Base-by-base conservation (phyloP, 495 filamentous ascomycete genomes). In the Xylaria scruposa region DNA sequence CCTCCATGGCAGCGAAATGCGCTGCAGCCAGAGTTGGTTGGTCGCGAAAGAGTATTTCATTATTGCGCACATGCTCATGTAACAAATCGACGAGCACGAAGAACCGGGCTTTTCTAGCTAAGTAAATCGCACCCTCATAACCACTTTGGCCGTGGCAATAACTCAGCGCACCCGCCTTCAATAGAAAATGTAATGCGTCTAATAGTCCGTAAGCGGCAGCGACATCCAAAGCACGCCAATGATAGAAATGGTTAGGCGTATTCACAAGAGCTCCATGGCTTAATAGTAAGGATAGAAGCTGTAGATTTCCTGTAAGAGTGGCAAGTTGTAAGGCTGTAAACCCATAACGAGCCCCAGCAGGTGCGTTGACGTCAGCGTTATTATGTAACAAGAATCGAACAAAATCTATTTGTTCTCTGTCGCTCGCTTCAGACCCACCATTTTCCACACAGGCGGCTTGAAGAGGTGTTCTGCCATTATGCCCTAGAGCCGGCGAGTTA, bases 181-280 rank as follows among this genome's bases (percentile, higher is more conserved):
- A 62, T 21, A 76, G 60, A 38, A 72, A 59, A 19, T 76, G 17
- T 12, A 73, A 46, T 66, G 69, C 60, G 15, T 76, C 74, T 49
- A 76, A 40, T 66, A 77, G 70, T 21, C 67, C 68, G 4, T 24
- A 0, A 9, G 0, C 0, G 54, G 70, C 71, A 70, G 73, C 72
- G 56, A n/a, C n/a, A n/a, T n/a, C n/a, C n/a, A n/a, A n/a, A n/a
- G n/a, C n/a, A n/a, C n/a, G n/a, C n/a, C n/a, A n/a, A n/a, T n/a
- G n/a, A n/a, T n/a, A n/a, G n/a, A n/a, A n/a, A 19, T 19, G 7
- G 56, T n/a, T 60, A 3, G 29, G 36, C 10, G 15, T 58, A 42
- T 79, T 80, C 5, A 65, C 58, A 13, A 73, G 58, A 2, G 76
- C 78, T 13, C 68, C 68, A 31, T 75, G 42, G 10, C 74, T 46